phyloP scores from a whole-genome alignment of 139 green algal species.

The Nannochloris sp. region DNA sequence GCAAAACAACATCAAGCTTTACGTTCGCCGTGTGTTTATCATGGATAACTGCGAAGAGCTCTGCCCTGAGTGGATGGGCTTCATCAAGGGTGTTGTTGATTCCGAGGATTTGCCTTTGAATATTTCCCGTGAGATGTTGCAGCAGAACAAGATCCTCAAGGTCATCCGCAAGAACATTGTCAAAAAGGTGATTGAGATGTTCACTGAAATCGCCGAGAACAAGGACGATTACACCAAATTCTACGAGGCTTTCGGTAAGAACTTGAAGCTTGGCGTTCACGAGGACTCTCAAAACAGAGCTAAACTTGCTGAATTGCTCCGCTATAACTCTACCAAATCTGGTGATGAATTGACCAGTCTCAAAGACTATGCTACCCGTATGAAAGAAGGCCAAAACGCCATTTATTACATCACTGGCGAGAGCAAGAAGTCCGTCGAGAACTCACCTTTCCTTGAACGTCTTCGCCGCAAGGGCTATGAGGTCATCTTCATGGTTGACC shows the following conservation, averaged over 20 bases:
- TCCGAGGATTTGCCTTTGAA: conserved; percentile 98
- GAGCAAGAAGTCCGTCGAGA: conserved; percentile 93
- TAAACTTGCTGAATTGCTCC: conserved; percentile 97
- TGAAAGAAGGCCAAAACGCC: conserved; percentile 96
- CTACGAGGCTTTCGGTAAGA: conserved; percentile 99
- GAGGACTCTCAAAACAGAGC: conserved; percentile 91
- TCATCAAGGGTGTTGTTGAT: conserved; percentile 98
- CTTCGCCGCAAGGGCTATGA: conserved; percentile 94
- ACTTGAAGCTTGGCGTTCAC: conserved; percentile 98
- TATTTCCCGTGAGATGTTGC: conserved; percentile 99
- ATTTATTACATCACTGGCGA: conserved; percentile 99
- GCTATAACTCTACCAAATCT: conserved; percentile 91
- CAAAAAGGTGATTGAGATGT: conserved; percentile 88
- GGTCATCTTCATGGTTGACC: conserved; percentile 99
- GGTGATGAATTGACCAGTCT: conserved; percentile 95
- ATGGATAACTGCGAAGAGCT: conserved; percentile 99
- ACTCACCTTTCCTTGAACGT: conserved; percentile 98
- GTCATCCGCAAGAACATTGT: conserved; percentile 99
- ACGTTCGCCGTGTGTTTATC: conserved; percentile 99
- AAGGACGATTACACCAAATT: conserved; percentile 99
- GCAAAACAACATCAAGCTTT: conserved; percentile 99
- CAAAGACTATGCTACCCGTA: conserved; percentile 99
- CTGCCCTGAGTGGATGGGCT: conserved; percentile 92
- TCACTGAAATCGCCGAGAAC: conserved; percentile 94
- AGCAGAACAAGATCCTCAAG: conserved; percentile 99